phyloP scores from a whole-genome alignment of 1,139 yeast species.

The Blastobotrys elegans region DNA sequence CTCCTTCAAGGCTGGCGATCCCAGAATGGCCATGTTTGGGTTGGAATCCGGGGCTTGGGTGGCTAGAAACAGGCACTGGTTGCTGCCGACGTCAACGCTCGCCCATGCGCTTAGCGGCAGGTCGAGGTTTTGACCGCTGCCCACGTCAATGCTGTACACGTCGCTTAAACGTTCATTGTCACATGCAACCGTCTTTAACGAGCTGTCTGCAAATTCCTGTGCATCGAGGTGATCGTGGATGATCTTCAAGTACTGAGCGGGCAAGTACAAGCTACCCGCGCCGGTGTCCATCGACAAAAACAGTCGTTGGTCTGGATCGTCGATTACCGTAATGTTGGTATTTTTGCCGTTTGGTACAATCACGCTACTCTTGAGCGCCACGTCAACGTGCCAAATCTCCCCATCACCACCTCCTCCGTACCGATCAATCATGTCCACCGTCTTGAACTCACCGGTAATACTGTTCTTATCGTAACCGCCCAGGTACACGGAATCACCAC shows the following conservation, averaged over 20 bases:
- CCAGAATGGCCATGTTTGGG: not conserved
- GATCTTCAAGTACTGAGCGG: not conserved
- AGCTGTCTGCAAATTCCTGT: not conserved
- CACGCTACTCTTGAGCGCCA: not conserved
- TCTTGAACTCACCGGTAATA: not conserved
- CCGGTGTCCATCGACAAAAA: slow-evolving; percentile 3
- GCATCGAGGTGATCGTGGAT: not conserved
- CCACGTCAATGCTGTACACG: not conserved
- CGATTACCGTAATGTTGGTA: not conserved
- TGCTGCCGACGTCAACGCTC: not conserved
- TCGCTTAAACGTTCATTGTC: not conserved
- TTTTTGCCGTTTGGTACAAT: not conserved
- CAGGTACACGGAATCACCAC: not conserved
- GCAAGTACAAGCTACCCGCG: not conserved
- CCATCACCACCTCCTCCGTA: not conserved
- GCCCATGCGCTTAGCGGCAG: not conserved
- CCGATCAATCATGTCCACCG: not conserved
- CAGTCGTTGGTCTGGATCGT: not conserved
- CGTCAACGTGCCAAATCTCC: not conserved
- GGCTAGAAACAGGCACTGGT: not conserved
- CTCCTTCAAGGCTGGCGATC: not conserved
- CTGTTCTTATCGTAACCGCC: slow-evolving; percentile 8
- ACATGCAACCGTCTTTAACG: not conserved
- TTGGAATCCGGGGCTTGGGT: not conserved
- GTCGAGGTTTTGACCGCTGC: not conserved